Evolutionary conservation across 1,284 basidiomycete genomes (phyloP), one percentile per base, ranked within the genome.

Genomic region (Pholiota adiposa): DNA sequence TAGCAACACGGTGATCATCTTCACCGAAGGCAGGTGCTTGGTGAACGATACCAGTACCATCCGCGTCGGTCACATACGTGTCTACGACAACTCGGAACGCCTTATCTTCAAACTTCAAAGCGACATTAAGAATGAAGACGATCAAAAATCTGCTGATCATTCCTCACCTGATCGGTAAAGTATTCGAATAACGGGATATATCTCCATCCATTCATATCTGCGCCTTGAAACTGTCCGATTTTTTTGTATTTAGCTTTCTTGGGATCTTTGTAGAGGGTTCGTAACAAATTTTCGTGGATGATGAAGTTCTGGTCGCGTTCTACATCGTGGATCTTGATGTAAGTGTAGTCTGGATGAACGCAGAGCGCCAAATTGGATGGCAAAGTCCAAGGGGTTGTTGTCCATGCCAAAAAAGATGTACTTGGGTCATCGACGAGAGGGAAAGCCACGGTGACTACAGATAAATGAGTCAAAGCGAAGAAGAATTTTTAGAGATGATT

Each of bases 11-110:
- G 77, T 98, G 94, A 85, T 99, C 97, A 70, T 99, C 97, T 71
- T 98, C 97, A 83, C 97, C 97, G 71, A 98, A 99, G 0, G 93
- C 96, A 1, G 97, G 97, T 1, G 97, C 96, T 79, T 99, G 97
- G 75, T 99, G 97, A 51, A 99, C 97, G 70, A 99, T 97, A 74
- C 97, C 97, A 38, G 97, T 99, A 77, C 97, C 97, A 58, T 96
- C 94, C 12, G 88, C 85, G 66, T 90, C 92, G 1, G 95, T 98
- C 54, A 99, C 97, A 72, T 99, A 99, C 0, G 88, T 90, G 73
- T 99, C 97, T 27, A 86, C 84, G 6, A 99, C 75, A 16, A 99
- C 94, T 58, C 91, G 81, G 84, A 98, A 99, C 0, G 94, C 97
- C 65, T 87, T 88, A 74, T 96, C 94, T 74, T 94, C 91, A 74